A percentile compares a stretch with the other conserved stretches of the same genome.
These are phyloP conservation scores for Drechslera avenae DNA, from an alignment of 2,329 filamentous ascomycete genomes.

Conservation along the genomic window DNA sequence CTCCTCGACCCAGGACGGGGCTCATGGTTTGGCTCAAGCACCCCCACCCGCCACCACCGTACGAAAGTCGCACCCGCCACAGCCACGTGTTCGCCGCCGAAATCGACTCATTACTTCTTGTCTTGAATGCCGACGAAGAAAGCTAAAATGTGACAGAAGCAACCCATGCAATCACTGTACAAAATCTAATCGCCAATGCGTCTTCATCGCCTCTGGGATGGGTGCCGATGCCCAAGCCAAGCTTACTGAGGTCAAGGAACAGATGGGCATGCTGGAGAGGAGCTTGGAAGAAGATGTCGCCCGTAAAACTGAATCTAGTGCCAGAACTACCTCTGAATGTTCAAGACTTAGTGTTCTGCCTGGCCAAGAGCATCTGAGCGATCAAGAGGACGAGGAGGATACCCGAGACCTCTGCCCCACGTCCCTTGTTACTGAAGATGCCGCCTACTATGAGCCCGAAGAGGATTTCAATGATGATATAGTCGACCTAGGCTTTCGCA, in stretches of 20 bases:
- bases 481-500: constrained; percentile 71
- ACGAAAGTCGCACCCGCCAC: constrained; percentile 25
- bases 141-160: constrained; percentile 77
- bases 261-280: constrained; percentile 73
- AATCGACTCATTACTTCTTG: constrained; percentile 49
- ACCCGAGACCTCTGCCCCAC: constrained; percentile 66
- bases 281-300: constrained; percentile 72
- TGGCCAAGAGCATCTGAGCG: constrained; percentile 56
- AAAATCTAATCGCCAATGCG: constrained; percentile 57
- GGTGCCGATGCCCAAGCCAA: constrained; percentile 72
- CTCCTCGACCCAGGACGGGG: constrained; percentile 2
- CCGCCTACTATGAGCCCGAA: constrained; percentile 68
- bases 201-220: constrained; percentile 70
- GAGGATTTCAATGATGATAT: constrained; percentile 70
- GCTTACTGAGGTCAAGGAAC: constrained; percentile 78
- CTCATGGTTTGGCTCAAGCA: background rate
- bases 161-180: constrained; percentile 72
- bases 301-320: constrained; percentile 43
- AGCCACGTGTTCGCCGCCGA: constrained; percentile 42
- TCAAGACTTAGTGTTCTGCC: constrained; percentile 20
- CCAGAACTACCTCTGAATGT: background rate
- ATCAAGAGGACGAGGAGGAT: constrained; percentile 62
- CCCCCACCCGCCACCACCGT: constrained; percentile 14
- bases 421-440: constrained; percentile 66
- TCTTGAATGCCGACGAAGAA: constrained; percentile 64